These are phyloP conservation scores for Alloteropsis semialata DNA, from an alignment of 176 grass and related monocot genomes.

Conservation along the genomic window DNA sequence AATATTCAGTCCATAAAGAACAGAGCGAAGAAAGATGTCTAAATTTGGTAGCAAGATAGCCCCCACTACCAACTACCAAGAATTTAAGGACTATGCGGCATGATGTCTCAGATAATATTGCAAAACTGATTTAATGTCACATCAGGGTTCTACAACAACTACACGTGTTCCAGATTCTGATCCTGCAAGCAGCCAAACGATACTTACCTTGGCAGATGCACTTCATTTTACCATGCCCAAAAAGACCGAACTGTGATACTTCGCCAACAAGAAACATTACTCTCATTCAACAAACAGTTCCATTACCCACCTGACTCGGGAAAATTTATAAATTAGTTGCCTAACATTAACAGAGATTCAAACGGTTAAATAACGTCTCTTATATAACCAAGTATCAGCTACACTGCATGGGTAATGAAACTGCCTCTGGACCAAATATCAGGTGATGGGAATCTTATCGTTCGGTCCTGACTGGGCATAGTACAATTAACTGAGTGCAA, in stretches of 20 bases:
- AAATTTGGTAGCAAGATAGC: neutral
- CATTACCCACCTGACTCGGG: slow-evolving; percentile 39
- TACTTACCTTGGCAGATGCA: slow-evolving; percentile 25
- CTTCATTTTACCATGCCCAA: slow-evolving; percentile 37
- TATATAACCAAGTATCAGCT: neutral
- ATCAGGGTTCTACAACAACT: neutral
- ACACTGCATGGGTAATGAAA: slow-evolving; percentile 43
- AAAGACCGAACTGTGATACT: slow-evolving; percentile 37
- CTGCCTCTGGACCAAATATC: slow-evolving; percentile 30
- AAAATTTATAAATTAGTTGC: slow-evolving; percentile 38
- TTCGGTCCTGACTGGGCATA: slow-evolving; percentile 26
- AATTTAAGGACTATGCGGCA: neutral
- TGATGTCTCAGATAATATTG: neutral
- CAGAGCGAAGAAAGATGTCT: slow-evolving; percentile 14
- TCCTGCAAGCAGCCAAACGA: slow-evolving; percentile 9
- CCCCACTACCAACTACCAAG: neutral
- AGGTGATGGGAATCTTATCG: neutral
- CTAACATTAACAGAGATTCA: slow-evolving; percentile 15
- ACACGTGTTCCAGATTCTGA: neutral
- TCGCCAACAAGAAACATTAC: slow-evolving; percentile 32
- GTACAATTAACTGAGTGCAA: slow-evolving; percentile 16
- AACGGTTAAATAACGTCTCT: neutral
- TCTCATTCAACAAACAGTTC: slow-evolving; percentile 42
- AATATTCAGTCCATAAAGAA: slow-evolving; percentile 30
- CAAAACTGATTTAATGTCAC: neutral